Evolutionary conservation across 1,284 basidiomycete species (phyloP).

Genomic region (Ustilago sp.): DNA sequence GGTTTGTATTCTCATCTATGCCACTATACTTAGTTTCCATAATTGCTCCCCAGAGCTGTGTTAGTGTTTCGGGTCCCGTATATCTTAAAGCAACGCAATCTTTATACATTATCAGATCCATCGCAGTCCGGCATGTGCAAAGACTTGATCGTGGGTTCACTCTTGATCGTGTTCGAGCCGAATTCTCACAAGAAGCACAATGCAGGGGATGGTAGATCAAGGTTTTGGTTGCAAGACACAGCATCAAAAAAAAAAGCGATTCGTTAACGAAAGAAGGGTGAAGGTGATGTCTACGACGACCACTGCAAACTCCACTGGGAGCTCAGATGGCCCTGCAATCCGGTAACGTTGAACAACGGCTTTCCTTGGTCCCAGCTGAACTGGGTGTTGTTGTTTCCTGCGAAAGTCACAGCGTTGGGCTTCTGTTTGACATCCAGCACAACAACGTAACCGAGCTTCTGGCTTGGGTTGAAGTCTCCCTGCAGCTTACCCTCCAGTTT

Average conservation of each 20-base stretch:
- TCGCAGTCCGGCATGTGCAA: no score
- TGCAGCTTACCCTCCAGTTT: constrained; percentile 41
- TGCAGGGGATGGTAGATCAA: no score
- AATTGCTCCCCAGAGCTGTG: no score
- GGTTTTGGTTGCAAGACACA: no score
- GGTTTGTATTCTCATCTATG: background rate
- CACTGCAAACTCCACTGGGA: constrained; percentile 14
- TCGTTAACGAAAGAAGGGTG: background rate
- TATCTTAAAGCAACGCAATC: no score
- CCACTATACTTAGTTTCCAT: background rate
- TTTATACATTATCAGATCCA: no score
- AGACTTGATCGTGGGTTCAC: no score
- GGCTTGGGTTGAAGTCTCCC: constrained; percentile 72
- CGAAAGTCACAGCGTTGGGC: constrained; percentile 38
- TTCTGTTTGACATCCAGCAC: constrained; percentile 71
- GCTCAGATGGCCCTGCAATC: constrained; percentile 44
- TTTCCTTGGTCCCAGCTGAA: constrained; percentile 35
- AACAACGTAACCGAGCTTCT: constrained; percentile 72
- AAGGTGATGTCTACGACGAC: constrained; percentile 23
- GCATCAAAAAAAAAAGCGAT: no score
- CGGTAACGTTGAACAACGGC: constrained; percentile 50
- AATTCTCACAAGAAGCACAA: no score
- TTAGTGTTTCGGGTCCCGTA: no score
- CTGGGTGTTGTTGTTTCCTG: background rate
- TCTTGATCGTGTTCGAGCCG: no score